Percentiles rank a stretch among this genome's conserved stretches.
phyloP scores from a whole-genome alignment of 192 early-diverging fungal species.

The Chytriomyces hyalinus region DNA sequence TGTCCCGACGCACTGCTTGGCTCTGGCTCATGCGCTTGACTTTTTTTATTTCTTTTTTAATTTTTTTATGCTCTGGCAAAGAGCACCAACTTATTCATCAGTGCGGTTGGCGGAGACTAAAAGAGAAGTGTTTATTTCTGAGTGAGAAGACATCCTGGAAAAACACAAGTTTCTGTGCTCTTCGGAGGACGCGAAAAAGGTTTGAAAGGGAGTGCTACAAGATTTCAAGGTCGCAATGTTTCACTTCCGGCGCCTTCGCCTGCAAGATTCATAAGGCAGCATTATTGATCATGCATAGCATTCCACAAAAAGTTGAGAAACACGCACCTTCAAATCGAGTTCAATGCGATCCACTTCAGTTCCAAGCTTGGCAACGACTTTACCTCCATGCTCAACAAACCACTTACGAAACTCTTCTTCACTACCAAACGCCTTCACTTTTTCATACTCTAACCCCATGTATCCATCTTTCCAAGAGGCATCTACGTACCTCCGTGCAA shows the following conservation, averaged over 20 bases:
- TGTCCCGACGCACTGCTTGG: neutral
- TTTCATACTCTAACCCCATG: slow-evolving; percentile 31
- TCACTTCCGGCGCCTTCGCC: slow-evolving; percentile 57
- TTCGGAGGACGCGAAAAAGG: neutral
- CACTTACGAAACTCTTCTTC: slow-evolving; percentile 54
- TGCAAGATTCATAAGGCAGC: neutral
- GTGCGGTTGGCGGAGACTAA: no score
- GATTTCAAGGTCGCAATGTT: slow-evolving; percentile 63
- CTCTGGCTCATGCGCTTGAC: no score
- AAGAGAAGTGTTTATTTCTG: no score
- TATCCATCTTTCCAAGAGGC: slow-evolving; percentile 7
- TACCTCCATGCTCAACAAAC: slow-evolving; percentile 48
- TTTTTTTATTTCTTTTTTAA: no score
- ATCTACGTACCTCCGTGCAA: slow-evolving; percentile 50
- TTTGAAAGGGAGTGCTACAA: slow-evolving; percentile 4
- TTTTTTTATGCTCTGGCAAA: no score
- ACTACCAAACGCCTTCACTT: slow-evolving; percentile 41
- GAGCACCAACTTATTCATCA: no score
- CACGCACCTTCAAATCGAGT: slow-evolving; percentile 46
- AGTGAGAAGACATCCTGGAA: no score
- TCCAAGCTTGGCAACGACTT: slow-evolving; percentile 50
- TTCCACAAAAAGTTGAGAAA: neutral
- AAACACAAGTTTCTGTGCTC: no score
- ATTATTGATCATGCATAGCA: neutral
- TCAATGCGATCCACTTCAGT: slow-evolving; percentile 62